A percentile compares a stretch with the other conserved stretches of the same genome.
Evolutionary conservation across 768 basidiomycete species (phyloP).

Genomic region (Cubamyces sp.): DNA sequence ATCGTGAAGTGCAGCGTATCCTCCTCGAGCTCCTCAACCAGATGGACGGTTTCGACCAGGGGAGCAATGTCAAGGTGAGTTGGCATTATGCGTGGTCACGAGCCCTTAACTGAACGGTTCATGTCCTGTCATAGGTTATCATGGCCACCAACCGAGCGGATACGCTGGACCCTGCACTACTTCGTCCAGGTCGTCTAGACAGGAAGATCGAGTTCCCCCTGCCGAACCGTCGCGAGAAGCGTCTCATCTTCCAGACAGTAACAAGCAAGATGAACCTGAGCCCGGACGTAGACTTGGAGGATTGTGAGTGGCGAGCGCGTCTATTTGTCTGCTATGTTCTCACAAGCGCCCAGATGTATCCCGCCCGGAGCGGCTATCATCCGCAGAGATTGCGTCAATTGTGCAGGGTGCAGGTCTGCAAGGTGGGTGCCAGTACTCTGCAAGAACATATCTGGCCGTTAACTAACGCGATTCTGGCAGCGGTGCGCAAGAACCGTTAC

Average conservation of each 20-base stretch:
- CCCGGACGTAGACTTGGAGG: conserved; percentile 97
- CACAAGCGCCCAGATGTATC: conserved; percentile 74
- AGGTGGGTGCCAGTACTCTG: conserved; percentile 52
- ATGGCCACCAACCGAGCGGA: conserved; percentile 99
- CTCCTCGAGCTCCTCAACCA: conserved; percentile 95
- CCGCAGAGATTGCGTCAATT: conserved; percentile 94
- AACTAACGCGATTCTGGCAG: conserved; percentile 42
- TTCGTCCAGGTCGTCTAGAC: conserved; percentile 96
- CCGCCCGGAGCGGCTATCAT: conserved; percentile 92
- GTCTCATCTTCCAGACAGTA: conserved; percentile 97
- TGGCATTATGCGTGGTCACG: too few relatives aligned
- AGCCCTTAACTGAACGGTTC: conserved; percentile 5
- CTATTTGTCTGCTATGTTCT: conserved; percentile 8
- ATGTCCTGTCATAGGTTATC: conserved; percentile 72
- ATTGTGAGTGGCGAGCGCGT: conserved; percentile 65
- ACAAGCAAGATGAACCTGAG: conserved; percentile 98
- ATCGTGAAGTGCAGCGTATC: conserved; percentile 98
- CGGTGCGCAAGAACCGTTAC: conserved; percentile 98
- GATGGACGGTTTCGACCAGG: conserved; percentile 99
- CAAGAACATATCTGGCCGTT: neutral
- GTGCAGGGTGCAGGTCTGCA: conserved; percentile 97
- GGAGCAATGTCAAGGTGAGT: conserved; percentile 93
- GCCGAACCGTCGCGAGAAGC: conserved; percentile 92
- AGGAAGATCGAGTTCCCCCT: conserved; percentile 98
- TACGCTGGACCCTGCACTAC: conserved; percentile 94